Percentiles rank a stretch among this genome's conserved stretches.
Evolutionary conservation across 768 basidiomycete species (phyloP).

Genomic region (Tulasnella sp.): DNA sequence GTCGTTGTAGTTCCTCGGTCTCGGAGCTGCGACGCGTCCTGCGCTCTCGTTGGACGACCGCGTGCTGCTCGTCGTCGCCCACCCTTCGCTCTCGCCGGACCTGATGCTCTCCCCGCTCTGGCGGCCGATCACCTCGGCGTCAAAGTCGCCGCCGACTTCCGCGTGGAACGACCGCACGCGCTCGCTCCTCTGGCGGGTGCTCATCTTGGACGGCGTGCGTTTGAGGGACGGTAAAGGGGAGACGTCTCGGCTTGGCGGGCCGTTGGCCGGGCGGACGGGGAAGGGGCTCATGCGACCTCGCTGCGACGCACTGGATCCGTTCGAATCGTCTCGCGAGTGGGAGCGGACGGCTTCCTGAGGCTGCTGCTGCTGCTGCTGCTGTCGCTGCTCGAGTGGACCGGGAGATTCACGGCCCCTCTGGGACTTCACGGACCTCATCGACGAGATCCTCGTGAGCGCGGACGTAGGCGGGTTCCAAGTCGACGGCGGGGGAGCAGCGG

Average conservation of each 20-base stretch:
- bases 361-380: neutral
- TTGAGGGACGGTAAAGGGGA: neutral
- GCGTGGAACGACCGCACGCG: slow-evolving; percentile 9
- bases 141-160: neutral
- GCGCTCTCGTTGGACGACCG: neutral
- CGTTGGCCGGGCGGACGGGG: neutral
- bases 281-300: slow-evolving; percentile 3
- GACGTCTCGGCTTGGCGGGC: neutral
- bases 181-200: neutral
- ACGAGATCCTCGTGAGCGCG: neutral
- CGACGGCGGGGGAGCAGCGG: neutral
- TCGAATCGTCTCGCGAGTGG: neutral
- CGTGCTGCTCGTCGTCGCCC: slow-evolving; percentile 12
- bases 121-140: neutral
- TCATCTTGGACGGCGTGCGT: neutral
- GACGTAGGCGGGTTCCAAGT: neutral
- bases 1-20: neutral
- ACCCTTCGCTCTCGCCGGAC: neutral
- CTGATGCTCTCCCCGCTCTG: slow-evolving; percentile 4
- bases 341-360: neutral
- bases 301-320: neutral
- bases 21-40: neutral
- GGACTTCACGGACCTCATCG: neutral
- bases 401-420: neutral
- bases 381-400: neutral